Evolutionary conservation across 177 flowering plant species (phyloP), one percentile per base, ranked within the genome.

Genomic region (Vitis hybrid): DNA sequence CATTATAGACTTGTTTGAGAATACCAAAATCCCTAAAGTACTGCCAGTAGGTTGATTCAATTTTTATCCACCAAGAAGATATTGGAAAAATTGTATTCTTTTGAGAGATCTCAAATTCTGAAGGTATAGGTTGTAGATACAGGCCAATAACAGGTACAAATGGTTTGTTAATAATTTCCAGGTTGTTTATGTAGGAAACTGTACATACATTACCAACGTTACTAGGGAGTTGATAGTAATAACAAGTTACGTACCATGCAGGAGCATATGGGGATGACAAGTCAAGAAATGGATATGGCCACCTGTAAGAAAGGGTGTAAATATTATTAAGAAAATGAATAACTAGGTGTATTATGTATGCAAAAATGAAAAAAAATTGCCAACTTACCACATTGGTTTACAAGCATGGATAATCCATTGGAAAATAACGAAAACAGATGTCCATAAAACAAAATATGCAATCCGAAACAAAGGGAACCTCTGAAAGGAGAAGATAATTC

Each of bases 201-300:
- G 7, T 14, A 33, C 11, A 2, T 28, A 22, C 64, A 60, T 22
- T 60, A 2, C 31, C 13, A 31, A 8, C 9, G 11, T n/a, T 57
- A 7, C 20, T 18, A 57, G 20, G 60, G 20, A 18, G 2, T 4
- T 17, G 22, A 57, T 57, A 13, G 19, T 57, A 9, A 17, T 57
- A 9, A 17, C 24, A 28, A 9, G 24, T 20, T 13, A 59, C 81
- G 38, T 83, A 86, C 88, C 87, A 85, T 69, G 81, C 11, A 8
- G 92, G 88, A 72, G 88, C 85, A 77, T 73, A 83, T 54, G 78
- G 69, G 62, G 88, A 80, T 59, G 89, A 82, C 76, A 86, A 73
- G 72, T 88, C 89, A 11, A 84, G 84, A 74, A 84, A 86, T 54
- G 85, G 80, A 79, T 88, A 88, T 12, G 92, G 92, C 92, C 92